These are phyloP conservation scores for Pichia heedii DNA, from an alignment of 805 yeast genomes.

Conservation along the genomic window DNA sequence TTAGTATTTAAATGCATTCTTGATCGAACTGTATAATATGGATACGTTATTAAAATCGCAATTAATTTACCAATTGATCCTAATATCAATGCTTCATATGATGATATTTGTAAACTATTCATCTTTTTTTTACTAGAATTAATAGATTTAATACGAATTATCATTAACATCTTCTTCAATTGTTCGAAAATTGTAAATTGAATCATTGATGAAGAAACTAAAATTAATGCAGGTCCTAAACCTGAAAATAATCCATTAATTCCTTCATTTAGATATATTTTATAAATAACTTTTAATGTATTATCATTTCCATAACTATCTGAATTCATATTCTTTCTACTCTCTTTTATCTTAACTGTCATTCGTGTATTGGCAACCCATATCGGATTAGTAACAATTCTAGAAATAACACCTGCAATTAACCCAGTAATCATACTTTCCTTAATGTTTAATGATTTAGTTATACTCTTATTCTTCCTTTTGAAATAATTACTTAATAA, in stretches of 20 bases:
- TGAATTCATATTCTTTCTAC: conserved; percentile 10
- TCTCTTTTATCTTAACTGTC: conserved; percentile 41
- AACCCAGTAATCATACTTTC: conserved; percentile 76
- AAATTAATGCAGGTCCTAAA: conserved; percentile 74
- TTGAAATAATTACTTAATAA: conserved; percentile 30
- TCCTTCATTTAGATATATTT: conserved; percentile 67
- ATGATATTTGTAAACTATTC: conserved; percentile 39
- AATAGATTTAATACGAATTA: conserved; percentile 17
- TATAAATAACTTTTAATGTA: conserved; percentile 48
- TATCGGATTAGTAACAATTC: conserved; percentile 75
- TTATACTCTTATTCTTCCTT: conserved; percentile 6
- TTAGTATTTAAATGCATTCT: conserved; percentile 63
- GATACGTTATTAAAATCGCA: conserved; percentile 87
- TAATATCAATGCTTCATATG: conserved; percentile 70
- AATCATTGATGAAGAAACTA: conserved; percentile 82
- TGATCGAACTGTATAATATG: conserved; percentile 81
- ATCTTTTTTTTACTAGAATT: background rate
- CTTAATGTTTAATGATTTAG: conserved; percentile 38
- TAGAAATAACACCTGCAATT: conserved; percentile 80
- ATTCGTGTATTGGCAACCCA: conserved; percentile 93
- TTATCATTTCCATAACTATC: conserved; percentile 24
- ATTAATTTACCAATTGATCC: conserved; percentile 87
- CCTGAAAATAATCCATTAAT: conserved; percentile 70
- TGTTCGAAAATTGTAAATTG: conserved; percentile 92
- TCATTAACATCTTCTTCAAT: conserved; percentile 55